Base-by-base conservation (phyloP, 2,329 filamentous ascomycete genomes). In the Botryotinia globosa region DNA sequence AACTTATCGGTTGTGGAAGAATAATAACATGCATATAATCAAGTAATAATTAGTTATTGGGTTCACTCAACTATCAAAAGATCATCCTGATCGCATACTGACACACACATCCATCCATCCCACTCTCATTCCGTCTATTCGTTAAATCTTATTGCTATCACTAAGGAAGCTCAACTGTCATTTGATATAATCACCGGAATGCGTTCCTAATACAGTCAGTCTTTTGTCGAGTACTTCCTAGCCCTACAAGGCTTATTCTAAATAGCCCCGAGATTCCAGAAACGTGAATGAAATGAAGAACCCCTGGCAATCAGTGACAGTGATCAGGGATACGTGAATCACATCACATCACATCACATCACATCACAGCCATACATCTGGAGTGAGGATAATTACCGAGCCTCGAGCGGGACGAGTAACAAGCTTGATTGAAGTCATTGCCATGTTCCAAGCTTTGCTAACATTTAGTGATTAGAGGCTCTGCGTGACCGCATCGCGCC, bases 241-340 rank as follows among this genome's bases (percentile, higher is more conserved):
- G 65, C 65, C 65, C 39, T 44, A 42, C 48, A 32, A 68, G 48
- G 34, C 65, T 42, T 56, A 22, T 56, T 58, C n/a, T 45, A 45
- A 64, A 32, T 14, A 32, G n/a, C 25, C 45, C 45, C 32, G 22
- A 54, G 25, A 34, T 39, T 29, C 32, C 32, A 37, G 37, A 51
- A 67, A 54, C 18, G 45, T 29, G 64, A 54, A 29, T 18, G 10
- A 20, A 68, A 51, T 25, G 22, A 25, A 39, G 29, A 16, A 67
- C 34, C 48, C 48, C 37, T 67, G 65, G 25, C 25, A 51, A 66
- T 66, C 34, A 39, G 32, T 54, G 48, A 29, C 42, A 56, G 37
- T 56, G n/a, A 51, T 42, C 32, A 56, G 37, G 39, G 12, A 51
- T 42, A 37, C 18, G n/a, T 42, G 48, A 32, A 32, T 68, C 20